Conservation (phyloP, 345 rosid genomes). For the Brassica incana region DNA sequence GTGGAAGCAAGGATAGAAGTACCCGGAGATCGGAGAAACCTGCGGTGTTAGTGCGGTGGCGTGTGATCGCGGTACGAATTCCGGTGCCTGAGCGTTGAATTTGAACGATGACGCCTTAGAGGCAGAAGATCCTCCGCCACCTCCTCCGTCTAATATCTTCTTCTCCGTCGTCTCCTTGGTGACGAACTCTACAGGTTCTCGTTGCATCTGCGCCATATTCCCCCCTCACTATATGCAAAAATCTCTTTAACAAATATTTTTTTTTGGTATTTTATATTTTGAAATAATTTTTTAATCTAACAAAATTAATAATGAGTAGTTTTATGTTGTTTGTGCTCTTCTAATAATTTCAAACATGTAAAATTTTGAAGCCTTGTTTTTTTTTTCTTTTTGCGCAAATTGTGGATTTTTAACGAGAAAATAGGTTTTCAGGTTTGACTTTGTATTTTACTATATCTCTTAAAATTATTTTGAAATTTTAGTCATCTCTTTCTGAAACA, state of each 20-base stretch:
- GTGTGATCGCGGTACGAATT: constrained; percentile 76
- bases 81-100: constrained; percentile 92
- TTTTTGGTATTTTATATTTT: neutral
- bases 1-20: constrained; percentile 65
- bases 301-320: constrained; percentile 17
- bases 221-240: neutral
- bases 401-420: constrained; percentile 30
- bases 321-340: constrained; percentile 32
- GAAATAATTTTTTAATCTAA: neutral
- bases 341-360: constrained; percentile 52
- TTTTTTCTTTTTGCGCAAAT: constrained; percentile 46
- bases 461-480: neutral
- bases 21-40: constrained; percentile 52
- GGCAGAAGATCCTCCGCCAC: constrained; percentile 30
- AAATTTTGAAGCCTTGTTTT: constrained; percentile 50
- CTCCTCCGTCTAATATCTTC: constrained; percentile 23
- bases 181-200: constrained; percentile 41
- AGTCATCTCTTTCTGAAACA: neutral
- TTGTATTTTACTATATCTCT: neutral
- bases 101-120: constrained; percentile 50
- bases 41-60: constrained; percentile 42
- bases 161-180: constrained; percentile 35
- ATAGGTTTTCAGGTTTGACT: constrained; percentile 32
- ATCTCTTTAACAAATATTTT: constrained; percentile 3
- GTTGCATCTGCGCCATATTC: constrained; percentile 59